Evolutionary conservation across 2,329 filamentous ascomycete species (phyloP), one percentile per base, ranked within the genome.

Genomic region (Ambrosiella beaveri): DNA sequence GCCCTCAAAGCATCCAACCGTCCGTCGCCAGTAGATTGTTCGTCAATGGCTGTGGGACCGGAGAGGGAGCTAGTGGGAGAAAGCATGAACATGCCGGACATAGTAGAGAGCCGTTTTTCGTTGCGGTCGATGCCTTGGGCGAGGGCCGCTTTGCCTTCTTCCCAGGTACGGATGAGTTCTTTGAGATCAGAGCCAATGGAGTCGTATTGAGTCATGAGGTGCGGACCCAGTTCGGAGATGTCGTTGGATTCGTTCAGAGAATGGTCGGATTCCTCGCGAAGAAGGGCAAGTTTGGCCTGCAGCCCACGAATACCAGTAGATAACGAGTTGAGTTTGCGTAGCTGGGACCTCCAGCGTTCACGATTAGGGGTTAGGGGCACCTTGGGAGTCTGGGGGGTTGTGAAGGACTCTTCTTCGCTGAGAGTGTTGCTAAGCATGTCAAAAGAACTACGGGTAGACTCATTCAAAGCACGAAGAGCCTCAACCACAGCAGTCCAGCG

Each of bases 231-330:
- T 63, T 95, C 86, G 3, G 81, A 80, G 15, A 87, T 80, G 64
- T 84, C 81, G 60, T 77, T 75, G 41, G 86, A 82, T 64, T 85
- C 82, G 65, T 95, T 86, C 36, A 95, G 71, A 49, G 82, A 82
- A 61, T 80, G 80, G 66, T 87, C 88, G 0, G 89, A 94, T 68
- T 96, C 89, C 68, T 98, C 93, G 54, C 88, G 82, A 57, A 97
- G 73, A 7, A 98, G 76, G 61, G 94, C 89, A 73, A 98, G 82
- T 69, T 97, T 98, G 40, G 93, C 93, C 70, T 97, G 91, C 54
- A 98, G 76, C 9, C 88, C 87, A 36, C 90, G 84, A 61, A 97
- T 95, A 13, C 89, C 90, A 58, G 89, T 87, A 0, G 89, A 95
- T 39, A 98, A 76, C 0, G 86, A 86, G 65, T 87, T 88, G 47